Base-by-base conservation (phyloP, 352 stramenopile genomes). In the Pythium periplocum region DNA sequence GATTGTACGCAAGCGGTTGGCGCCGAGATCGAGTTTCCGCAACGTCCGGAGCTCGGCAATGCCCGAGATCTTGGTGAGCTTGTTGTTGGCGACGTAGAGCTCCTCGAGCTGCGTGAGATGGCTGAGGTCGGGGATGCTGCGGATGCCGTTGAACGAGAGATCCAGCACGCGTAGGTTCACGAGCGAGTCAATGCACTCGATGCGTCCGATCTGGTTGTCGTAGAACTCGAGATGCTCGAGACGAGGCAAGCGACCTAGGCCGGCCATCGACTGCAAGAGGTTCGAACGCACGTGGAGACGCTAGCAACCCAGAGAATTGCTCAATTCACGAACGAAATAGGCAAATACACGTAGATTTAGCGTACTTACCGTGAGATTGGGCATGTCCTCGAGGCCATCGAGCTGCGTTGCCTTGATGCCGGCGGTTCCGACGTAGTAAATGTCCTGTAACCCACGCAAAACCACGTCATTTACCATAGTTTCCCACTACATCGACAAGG, bases 81-180 rank as follows among this genome's bases (percentile, higher is more conserved):
- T 99, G 83, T 99, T 99, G 71, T 98, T 98, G 31, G 96, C 96
- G 36, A 99, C 74, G 52, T 96, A 98, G 26, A 96, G 71, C 61
- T 97, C 89, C 51, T 96, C 66, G 3, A 99, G 73, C 66, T 94
- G 53, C 56, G 73, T 80, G 55, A 98, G 44, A 49, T 83, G 73
- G 55, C 64, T 76, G 52, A 90, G 59, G 38, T 93, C 78, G 8
- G 83, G 83, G 45, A 98, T 95, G 48, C 86, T 62, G 30, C 94
- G 85, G 75, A 99, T 98, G 39, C 92, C 77, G 70, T 99, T 99
- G 76, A 98, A 98, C 59, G 91, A 98, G 53, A 99, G 73, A 58
- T 99, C 96, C 11, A 98, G 63, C 32, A 97, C 82, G n/a, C 75
- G 72, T 12, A 94, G 58, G 38, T 86, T 76, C 48, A 73, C 56